phyloP scores from a whole-genome alignment of 2,329 filamentous ascomycete species.

The Aspergillus tanneri region DNA sequence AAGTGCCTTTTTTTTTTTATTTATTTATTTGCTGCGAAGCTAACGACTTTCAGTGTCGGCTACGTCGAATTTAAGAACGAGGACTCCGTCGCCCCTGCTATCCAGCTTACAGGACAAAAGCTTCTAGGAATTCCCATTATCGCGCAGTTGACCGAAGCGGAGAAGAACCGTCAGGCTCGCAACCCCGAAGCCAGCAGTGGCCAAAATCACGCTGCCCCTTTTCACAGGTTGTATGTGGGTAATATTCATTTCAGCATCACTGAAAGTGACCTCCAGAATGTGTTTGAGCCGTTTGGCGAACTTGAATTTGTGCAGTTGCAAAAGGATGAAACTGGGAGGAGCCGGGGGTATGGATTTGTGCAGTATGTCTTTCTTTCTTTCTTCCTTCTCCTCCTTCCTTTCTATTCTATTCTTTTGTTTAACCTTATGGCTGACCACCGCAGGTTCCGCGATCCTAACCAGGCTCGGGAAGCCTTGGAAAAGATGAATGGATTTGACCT shows the following conservation, averaged over 20 bases:
- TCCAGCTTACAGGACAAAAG: constrained; percentile 98
- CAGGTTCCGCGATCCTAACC: constrained; percentile 83
- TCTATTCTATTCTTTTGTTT: constrained; percentile 1
- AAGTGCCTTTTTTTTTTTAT: constrained; percentile 39
- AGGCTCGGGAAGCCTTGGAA: constrained; percentile 91
- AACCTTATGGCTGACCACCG: background rate
- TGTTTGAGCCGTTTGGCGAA: constrained; percentile 97
- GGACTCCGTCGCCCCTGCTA: constrained; percentile 86
- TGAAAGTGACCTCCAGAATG: constrained; percentile 89
- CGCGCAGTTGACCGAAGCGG: constrained; percentile 95
- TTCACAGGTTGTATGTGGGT: constrained; percentile 96
- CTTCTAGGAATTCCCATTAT: constrained; percentile 98
- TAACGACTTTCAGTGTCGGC: constrained; percentile 69
- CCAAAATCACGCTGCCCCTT: constrained; percentile 81
- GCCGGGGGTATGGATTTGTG: constrained; percentile 95
- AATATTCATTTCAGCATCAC: constrained; percentile 99
- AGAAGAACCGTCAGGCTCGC: constrained; percentile 97
- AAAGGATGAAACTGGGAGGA: constrained; percentile 87
- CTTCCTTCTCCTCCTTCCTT: background rate
- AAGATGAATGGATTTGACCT: constrained; percentile 99
- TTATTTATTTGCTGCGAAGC: constrained; percentile 3
- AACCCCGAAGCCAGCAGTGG: constrained; percentile 67
- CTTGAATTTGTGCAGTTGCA: constrained; percentile 97
- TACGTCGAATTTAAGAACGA: constrained; percentile 99
- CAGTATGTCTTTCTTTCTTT: constrained; percentile 63